Base-by-base conservation (phyloP, 2,329 filamentous ascomycete genomes). In the Calonectria pauciramosa region DNA sequence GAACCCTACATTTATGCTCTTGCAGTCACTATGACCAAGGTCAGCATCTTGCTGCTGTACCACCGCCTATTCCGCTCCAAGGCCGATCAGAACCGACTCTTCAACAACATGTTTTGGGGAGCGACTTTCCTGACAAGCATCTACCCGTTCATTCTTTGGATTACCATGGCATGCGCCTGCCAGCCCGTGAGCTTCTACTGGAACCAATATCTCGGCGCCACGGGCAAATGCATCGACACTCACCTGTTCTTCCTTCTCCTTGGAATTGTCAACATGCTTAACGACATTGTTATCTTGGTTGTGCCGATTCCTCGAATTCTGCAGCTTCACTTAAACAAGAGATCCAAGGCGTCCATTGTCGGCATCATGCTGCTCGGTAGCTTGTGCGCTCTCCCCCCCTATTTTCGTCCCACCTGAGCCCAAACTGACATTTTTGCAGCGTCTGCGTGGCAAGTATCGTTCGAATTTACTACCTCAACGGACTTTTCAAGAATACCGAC, bases 381-480 rank as follows among this genome's bases (percentile, higher is more conserved):
- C 38, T 76, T 76, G 75, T 76, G 66, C 60, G 75, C 38, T 26
- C 8, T 28, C 34, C n/a, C 8, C 36, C 38, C 14, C 6, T 5
- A 23, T 13, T 36, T 36, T 18, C 30, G 10, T 23, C 23, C 6
- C 14, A 32, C 11, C 10, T 13, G 3, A 32, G 10, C 20, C 3
- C 10, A 18, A 14, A 56, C 70, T 71, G 16, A 65, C 32, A 23
- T 4, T 4, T 7, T 1, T n/a, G 18, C 16, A 76, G 75, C n/a
- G 75, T 76, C 16, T 75, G 72, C 11, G 73, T 75, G 2, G 75
- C 75, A 3, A 76, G 75, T 51, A 73, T 73, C 26, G 73, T 75
- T 5, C 72, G 75, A 56, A 76, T 76, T 20, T 68, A 75, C 67
- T 75, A 70, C 66, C 68, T 76, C 18, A 71, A 75, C 56, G 70